Percentiles rank a stretch among this genome's conserved stretches.
Conservation (phyloP, 345 rosid genomes). For the Corchorus olitorius region DNA sequence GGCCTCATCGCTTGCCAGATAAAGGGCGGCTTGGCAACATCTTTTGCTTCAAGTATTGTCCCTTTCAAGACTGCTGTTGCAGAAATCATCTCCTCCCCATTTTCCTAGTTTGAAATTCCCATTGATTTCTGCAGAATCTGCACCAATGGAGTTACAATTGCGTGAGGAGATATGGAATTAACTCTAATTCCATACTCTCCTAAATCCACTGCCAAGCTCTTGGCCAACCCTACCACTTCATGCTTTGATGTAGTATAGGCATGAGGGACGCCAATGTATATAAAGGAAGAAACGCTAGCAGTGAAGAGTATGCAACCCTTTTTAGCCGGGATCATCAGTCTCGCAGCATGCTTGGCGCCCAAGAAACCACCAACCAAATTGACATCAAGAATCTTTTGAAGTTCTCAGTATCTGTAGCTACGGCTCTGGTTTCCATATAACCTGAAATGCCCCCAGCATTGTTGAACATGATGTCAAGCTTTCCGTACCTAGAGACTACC, state of each 20-base stretch:
- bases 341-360: constrained; percentile 42
- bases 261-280: constrained; percentile 26
- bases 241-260: constrained; percentile 51
- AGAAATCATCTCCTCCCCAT: background rate
- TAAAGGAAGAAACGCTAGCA: constrained; percentile 16
- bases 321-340: constrained; percentile 33
- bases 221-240: constrained; percentile 26
- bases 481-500: constrained; percentile 25
- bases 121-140: background rate
- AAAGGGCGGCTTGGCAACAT: constrained; percentile 12
- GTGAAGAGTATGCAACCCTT: constrained; percentile 29
- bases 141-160: background rate
- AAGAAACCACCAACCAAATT: constrained; percentile 30
- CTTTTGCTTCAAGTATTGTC: background rate
- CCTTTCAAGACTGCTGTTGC: constrained; percentile 8
- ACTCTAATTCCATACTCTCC: constrained; percentile 32
- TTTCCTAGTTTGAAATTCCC: background rate
- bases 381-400: constrained; percentile 22
- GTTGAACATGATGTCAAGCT: constrained; percentile 42
- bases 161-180: constrained; percentile 32
- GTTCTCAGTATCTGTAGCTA: background rate
- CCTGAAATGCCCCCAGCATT: constrained; percentile 29
- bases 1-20: no score
- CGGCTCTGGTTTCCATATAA: background rate
- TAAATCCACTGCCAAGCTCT: constrained; percentile 21